Base-by-base conservation (phyloP, 176 grass and related monocot species). In the Musa schizocarpa region DNA sequence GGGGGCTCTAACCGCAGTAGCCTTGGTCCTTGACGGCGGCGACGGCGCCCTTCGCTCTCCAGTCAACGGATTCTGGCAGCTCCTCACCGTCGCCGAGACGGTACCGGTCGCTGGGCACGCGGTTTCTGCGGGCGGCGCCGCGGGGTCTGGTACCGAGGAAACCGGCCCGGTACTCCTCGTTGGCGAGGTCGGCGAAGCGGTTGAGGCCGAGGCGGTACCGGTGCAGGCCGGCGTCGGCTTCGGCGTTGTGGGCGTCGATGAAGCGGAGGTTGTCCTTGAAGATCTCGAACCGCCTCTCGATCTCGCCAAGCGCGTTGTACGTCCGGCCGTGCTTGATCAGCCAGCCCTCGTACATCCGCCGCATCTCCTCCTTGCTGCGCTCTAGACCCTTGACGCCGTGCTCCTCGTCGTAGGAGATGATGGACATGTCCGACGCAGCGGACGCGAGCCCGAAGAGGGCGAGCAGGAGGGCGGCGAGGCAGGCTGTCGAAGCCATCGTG, bases 231-330 rank as follows among this genome's bases (percentile, higher is more conserved):
- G 68, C 68, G 1, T 48, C 72, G 27, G 78, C 80, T 3, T 74
- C 84, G 1, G 80, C 85, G 78, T 98, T 98, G 82, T 91, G 94
- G 11, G 82, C 83, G 71, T 98, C 94, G 59, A 93, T 79, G 84
- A 98, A 98, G 17, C 53, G 13, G 8, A 98, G 81, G 81, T 98
- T 98, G 77, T 98, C 94, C 77, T 85, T 83, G 86, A 98, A 98
- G 0, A 86, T 85, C 2, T 59, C 79, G 83, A 98, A 93, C 0
- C 94, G 82, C 66, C 57, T 54, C 22, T 84, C 92, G 14, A 68
- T 61, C 82, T 93, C 94, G 7, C 77, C 84, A 64, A 98, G 75
- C 13, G 86, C 86, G 67, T 87, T 87, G 86, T 77, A 71, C 58
- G 74, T 72, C 20, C 82, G 82, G 43, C 54, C 63, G 72, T 93